These are phyloP conservation scores for Macrolepiota dolichaula DNA, from an alignment of 768 basidiomycete genomes.

Conservation along the genomic window DNA sequence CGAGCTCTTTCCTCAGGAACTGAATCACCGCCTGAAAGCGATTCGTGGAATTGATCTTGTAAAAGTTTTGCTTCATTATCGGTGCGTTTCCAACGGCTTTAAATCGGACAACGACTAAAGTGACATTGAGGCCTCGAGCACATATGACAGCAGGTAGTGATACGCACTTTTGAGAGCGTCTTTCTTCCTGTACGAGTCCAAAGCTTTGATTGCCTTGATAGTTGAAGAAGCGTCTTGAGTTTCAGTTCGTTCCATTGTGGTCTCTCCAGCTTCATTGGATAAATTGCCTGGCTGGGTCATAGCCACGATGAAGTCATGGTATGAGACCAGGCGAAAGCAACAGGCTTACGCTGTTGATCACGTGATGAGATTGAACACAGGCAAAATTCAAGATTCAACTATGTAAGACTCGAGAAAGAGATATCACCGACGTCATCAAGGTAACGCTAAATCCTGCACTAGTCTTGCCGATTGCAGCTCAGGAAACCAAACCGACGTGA, in stretches of 20 bases:
- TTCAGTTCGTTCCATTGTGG: not conserved
- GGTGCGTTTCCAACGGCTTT: conserved; percentile 97
- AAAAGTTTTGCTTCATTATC: conserved; percentile 98
- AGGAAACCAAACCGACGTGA: not conserved
- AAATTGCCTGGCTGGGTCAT: conserved; percentile 9
- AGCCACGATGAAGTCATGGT: not conserved
- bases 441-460: too few relatives aligned
- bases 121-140: not conserved
- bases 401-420: too few relatives aligned
- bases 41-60: conserved; percentile 94
- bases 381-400: too few relatives aligned
- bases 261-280: not conserved
- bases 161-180: conserved; percentile 70
- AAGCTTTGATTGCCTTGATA: conserved; percentile 55
- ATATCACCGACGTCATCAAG: too few relatives aligned
- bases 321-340: not conserved
- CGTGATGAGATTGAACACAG: not conserved
- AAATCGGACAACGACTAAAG: conserved; percentile 91
- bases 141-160: not conserved
- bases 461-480: not conserved
- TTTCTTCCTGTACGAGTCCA: conserved; percentile 86
- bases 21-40: conserved; percentile 94
- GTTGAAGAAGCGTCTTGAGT: conserved; percentile 1
- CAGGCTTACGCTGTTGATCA: not conserved
- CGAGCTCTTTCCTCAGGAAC: conserved; percentile 85